Evolutionary conservation across 495 filamentous ascomycete species (phyloP).

Genomic region (Trypethelium eluteriae): DNA sequence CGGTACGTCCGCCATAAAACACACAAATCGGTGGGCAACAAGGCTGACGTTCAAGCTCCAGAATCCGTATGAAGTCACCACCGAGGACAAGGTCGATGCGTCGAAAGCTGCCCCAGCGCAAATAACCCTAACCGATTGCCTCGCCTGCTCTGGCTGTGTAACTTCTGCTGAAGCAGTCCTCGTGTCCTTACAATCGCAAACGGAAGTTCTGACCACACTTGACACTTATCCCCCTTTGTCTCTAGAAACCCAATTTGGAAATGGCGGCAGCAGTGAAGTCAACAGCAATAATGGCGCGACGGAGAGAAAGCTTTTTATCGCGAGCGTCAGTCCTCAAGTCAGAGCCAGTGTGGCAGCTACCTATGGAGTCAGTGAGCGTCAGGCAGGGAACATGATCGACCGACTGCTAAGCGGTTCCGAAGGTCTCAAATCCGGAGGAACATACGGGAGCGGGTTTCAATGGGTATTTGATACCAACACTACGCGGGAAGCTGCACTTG

Average conservation of each 20-base stretch:
- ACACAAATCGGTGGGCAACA: neutral
- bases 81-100: slow-evolving; percentile 67
- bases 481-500: slow-evolving; percentile 66
- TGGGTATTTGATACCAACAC: slow-evolving; percentile 84
- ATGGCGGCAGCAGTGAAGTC: slow-evolving; percentile 1
- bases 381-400: slow-evolving; percentile 73
- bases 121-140: slow-evolving; percentile 93
- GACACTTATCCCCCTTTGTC: slow-evolving; percentile 53
- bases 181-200: slow-evolving; percentile 84
- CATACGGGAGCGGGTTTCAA: slow-evolving; percentile 66
- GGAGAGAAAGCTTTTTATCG: slow-evolving; percentile 65
- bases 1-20: slow-evolving; percentile 12
- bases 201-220: slow-evolving; percentile 76
- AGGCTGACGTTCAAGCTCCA: slow-evolving; percentile 26
- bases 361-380: slow-evolving; percentile 59
- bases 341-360: slow-evolving; percentile 80
- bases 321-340: slow-evolving; percentile 84
- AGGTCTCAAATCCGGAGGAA: slow-evolving; percentile 61
- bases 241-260: slow-evolving; percentile 22
- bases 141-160: slow-evolving; percentile 95
- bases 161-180: slow-evolving; percentile 94
- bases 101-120: slow-evolving; percentile 61
- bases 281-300: neutral
- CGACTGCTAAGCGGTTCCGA: slow-evolving; percentile 65
- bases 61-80: slow-evolving; percentile 79